phyloP scores from a whole-genome alignment of 345 rosid species.

The Bruguiera gymnorhiza region DNA sequence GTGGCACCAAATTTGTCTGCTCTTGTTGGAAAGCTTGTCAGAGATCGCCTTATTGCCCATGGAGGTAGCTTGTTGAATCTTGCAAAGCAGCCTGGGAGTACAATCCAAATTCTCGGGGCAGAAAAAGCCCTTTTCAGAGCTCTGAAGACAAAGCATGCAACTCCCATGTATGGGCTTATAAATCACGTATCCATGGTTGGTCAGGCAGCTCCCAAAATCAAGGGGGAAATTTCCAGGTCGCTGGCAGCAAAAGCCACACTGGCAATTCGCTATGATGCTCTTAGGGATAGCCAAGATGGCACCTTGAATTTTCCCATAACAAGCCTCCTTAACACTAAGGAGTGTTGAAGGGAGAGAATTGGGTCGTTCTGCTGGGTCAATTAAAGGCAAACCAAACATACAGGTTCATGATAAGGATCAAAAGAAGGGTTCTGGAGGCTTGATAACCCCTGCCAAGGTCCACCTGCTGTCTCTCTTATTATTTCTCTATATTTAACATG shows the following conservation, averaged over 20 bases:
- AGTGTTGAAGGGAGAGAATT: conserved; percentile 75
- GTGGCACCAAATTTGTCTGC: conserved; percentile 93
- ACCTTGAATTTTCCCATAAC: conserved; percentile 29
- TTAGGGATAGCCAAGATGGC: conserved; percentile 75
- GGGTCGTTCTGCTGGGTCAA: conserved; percentile 75
- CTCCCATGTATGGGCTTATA: conserved; percentile 84
- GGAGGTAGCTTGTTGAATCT: conserved; percentile 93
- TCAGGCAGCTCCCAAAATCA: conserved; percentile 80
- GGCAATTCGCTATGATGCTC: conserved; percentile 84
- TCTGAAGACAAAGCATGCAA: conserved; percentile 83
- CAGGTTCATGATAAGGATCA: conserved; percentile 79
- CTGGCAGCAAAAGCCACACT: conserved; percentile 80
- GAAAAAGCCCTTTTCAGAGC: conserved; percentile 95
- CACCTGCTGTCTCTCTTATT: neutral
- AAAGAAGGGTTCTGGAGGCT: conserved; percentile 64
- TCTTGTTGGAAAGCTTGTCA: conserved; percentile 94
- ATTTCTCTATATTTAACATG: neutral
- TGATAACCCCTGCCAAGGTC: conserved; percentile 87
- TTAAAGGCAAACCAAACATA: conserved; percentile 85
- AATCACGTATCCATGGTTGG: conserved; percentile 92
- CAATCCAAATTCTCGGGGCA: conserved; percentile 90
- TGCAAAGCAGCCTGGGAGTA: conserved; percentile 93
- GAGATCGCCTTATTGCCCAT: conserved; percentile 91
- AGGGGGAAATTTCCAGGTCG: conserved; percentile 85
- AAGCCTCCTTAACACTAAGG: conserved; percentile 34